Evolutionary conservation across 495 filamentous ascomycete species (phyloP).

Genomic region (Podospora bellae-mahoneyi): DNA sequence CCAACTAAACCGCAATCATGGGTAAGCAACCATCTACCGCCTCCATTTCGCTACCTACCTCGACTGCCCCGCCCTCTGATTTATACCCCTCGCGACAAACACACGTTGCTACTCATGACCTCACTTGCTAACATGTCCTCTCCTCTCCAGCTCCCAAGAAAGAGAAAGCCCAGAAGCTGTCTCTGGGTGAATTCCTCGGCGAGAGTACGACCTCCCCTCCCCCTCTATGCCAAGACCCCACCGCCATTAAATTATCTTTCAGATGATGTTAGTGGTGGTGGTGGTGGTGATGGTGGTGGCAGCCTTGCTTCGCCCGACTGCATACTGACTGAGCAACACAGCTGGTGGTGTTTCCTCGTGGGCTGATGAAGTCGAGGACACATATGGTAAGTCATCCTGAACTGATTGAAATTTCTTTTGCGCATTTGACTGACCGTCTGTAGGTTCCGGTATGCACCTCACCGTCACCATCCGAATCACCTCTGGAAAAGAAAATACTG

Average conservation of each 20-base stretch:
- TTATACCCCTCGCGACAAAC: not conserved
- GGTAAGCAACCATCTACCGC: conserved; percentile 53
- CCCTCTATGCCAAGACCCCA: conserved; percentile 28
- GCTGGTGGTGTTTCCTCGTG: conserved; percentile 77
- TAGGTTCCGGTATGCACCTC: not conserved
- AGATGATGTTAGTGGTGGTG: not conserved
- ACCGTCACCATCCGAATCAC: not conserved
- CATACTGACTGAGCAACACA: conserved; percentile 38
- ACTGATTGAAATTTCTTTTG: not conserved
- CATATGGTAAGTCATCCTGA: conserved; percentile 55
- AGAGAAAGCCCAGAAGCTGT: conserved; percentile 86
- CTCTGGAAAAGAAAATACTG: conserved; percentile 8
- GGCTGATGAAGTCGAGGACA: conserved; percentile 97
- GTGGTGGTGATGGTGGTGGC: not conserved
- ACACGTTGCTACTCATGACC: not conserved
- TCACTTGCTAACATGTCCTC: conserved; percentile 13
- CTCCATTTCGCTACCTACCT: conserved; percentile 13
- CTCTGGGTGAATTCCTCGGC: conserved; percentile 82
- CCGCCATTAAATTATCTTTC: conserved; percentile 3
- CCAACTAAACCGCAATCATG: conserved; percentile 73
- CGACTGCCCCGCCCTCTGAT: conserved; percentile 7
- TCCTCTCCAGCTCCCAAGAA: conserved; percentile 73
- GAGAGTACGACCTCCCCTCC: conserved; percentile 47
- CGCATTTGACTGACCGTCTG: not conserved
- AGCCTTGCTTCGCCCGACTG: conserved; percentile 6